Percentiles rank a stretch among this genome's conserved stretches.
phyloP scores from a whole-genome alignment of 2,329 filamentous ascomycete genomes.

The Aspergillus versicolor region DNA sequence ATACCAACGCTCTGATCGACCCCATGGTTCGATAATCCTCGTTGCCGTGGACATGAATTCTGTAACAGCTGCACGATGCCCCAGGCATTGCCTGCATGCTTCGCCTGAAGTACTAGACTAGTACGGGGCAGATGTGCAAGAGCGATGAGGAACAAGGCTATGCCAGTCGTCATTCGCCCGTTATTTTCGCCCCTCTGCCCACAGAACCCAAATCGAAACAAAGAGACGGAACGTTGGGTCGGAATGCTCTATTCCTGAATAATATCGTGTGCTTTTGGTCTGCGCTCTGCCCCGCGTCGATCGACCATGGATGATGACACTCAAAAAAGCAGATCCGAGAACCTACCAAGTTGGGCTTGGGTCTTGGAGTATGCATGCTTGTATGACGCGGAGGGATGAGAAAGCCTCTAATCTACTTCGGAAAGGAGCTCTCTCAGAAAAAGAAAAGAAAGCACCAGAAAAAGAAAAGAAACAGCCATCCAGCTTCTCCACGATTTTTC shows the following conservation, averaged over 20 bases:
- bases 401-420: background rate
- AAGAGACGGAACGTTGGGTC: background rate
- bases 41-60: slow-evolving; percentile 6
- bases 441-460: background rate
- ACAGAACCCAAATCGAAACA: background rate
- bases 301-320: slow-evolving; percentile 1
- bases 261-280: slow-evolving; percentile 8
- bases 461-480: background rate
- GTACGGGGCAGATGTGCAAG: background rate
- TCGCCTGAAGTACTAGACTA: slow-evolving; percentile 7
- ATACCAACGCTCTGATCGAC: slow-evolving; percentile 14
- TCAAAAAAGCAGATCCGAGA: slow-evolving; percentile 7
- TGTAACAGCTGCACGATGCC: slow-evolving; percentile 5
- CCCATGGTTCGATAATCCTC: slow-evolving; percentile 11
- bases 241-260: background rate
- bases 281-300: slow-evolving; percentile 10
- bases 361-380: background rate
- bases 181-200: background rate
- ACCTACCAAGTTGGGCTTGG: background rate
- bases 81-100: slow-evolving; percentile 7
- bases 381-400: too few relatives aligned
- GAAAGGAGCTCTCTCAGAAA: slow-evolving; percentile 1
- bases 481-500: slow-evolving; percentile 9
- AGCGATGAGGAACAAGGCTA: background rate
- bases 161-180: background rate